Percentiles rank a stretch among this genome's conserved stretches.
Evolutionary conservation across 2,329 filamentous ascomycete species (phyloP).

Genomic region (Fusarium subglutinans): DNA sequence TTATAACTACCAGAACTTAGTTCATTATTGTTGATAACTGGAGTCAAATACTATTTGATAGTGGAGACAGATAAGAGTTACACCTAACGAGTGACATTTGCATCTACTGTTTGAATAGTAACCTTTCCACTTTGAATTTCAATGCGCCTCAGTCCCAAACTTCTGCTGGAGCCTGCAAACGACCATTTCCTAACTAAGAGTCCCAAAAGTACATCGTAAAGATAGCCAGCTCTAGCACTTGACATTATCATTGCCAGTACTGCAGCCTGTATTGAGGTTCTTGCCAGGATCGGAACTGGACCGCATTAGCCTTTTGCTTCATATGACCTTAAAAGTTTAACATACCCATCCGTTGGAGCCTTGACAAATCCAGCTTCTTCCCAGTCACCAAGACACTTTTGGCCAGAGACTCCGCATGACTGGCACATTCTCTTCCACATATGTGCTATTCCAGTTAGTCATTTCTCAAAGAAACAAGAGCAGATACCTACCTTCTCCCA

Average conservation of each 20-base stretch:
- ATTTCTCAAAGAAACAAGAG: too few relatives aligned
- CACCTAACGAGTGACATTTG: rapidly evolving
- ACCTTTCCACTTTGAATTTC: rapidly evolving
- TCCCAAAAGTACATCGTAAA: too few relatives aligned
- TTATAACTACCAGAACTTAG: too few relatives aligned
- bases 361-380: neutral
- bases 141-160: rapidly evolving
- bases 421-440: neutral
- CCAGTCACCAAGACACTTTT: neutral
- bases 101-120: rapidly evolving
- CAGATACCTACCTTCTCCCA: neutral
- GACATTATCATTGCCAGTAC: neutral
- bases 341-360: neutral
- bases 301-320: too few relatives aligned
- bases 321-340: too few relatives aligned
- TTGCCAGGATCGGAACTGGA: neutral
- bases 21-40: too few relatives aligned
- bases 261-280: neutral
- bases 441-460: neutral
- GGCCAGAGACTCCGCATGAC: neutral
- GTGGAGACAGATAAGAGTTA: neutral
- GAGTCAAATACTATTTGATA: neutral
- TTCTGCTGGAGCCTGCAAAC: neutral
- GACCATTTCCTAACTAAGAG: too few relatives aligned
- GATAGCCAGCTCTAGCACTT: neutral